A percentile compares a stretch with the other conserved stretches of the same genome.
Evolutionary conservation across 2,329 filamentous ascomycete genomes (phyloP).

Genomic region (Trichoderma oligosporum): DNA sequence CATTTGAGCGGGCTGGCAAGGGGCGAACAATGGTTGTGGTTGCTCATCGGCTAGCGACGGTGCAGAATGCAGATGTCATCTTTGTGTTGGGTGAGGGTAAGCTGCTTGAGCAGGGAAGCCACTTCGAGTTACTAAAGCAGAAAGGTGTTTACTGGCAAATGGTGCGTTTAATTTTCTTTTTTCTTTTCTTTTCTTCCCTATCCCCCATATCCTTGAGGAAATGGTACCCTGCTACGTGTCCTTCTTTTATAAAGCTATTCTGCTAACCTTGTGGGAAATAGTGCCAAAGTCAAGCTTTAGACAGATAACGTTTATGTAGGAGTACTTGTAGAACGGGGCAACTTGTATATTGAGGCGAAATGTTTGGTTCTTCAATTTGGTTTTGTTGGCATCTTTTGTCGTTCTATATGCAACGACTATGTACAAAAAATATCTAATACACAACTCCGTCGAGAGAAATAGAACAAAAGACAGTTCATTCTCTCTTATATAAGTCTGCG

Average conservation of each 20-base stretch:
- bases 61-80: conserved; percentile 76
- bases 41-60: conserved; percentile 71
- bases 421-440: not conserved
- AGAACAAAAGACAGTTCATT: no score
- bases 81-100: conserved; percentile 68
- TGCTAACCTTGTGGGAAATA: conserved; percentile 31
- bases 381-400: not conserved
- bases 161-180: conserved; percentile 38
- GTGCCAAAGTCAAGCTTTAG: conserved; percentile 58
- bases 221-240: no score
- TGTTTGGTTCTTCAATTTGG: not conserved
- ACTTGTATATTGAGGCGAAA: not conserved
- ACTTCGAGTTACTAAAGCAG: conserved; percentile 48
- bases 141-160: conserved; percentile 56
- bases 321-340: not conserved
- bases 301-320: conserved; percentile 36
- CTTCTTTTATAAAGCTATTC: no score
- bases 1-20: conserved; percentile 61
- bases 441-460: not conserved
- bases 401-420: not conserved
- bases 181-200: not conserved
- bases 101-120: conserved; percentile 52
- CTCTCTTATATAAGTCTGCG: not conserved
- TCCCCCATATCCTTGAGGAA: not conserved
- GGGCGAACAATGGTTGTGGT: conserved; percentile 69